Percentiles rank a stretch among this genome's conserved stretches.
These are phyloP conservation scores for Coccinonectria pachysandricola DNA, from an alignment of 2,329 filamentous ascomycete species.

Conservation along the genomic window DNA sequence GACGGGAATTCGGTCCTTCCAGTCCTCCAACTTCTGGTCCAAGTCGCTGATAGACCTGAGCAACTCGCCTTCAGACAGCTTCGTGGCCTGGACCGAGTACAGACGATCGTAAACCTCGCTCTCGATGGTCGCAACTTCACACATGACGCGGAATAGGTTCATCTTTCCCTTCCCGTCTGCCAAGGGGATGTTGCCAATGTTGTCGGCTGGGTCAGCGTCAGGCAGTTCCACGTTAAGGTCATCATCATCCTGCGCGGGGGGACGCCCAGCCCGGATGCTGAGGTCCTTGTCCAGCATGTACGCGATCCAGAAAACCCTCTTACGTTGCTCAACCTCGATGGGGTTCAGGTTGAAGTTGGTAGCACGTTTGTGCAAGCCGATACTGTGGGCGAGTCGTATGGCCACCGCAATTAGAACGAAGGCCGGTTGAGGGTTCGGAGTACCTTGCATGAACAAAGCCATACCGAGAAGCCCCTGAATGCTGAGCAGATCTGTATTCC, in stretches of 20 bases:
- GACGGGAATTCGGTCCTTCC: slow-evolving; percentile 91
- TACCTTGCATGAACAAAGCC: slow-evolving; percentile 90
- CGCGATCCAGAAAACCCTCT: slow-evolving; percentile 55
- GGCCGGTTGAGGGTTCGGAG: slow-evolving; percentile 88
- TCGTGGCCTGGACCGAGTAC: slow-evolving; percentile 86
- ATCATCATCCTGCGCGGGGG: slow-evolving; percentile 52
- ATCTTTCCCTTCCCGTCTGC: slow-evolving; percentile 84
- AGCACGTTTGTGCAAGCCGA: slow-evolving; percentile 88
- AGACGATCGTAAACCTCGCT: slow-evolving; percentile 88
- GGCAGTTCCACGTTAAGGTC: slow-evolving; percentile 94
- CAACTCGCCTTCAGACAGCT: slow-evolving; percentile 84
- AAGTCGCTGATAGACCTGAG: slow-evolving; percentile 93
- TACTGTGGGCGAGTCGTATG: slow-evolving; percentile 82
- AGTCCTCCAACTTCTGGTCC: slow-evolving; percentile 79
- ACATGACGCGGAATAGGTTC: slow-evolving; percentile 90
- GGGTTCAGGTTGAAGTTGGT: slow-evolving; percentile 89
- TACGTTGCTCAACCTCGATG: slow-evolving; percentile 83
- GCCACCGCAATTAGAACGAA: slow-evolving; percentile 87
- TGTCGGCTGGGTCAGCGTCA: slow-evolving; percentile 80
- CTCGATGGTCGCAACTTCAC: slow-evolving; percentile 82
- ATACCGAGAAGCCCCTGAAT: slow-evolving; percentile 91
- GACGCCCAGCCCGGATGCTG: slow-evolving; percentile 48
- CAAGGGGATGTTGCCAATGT: slow-evolving; percentile 87
- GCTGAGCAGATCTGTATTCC: slow-evolving; percentile 88
- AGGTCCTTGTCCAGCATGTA: slow-evolving; percentile 57